Evolutionary conservation across 1,139 yeast species (phyloP).

Genomic region (Entelexis sorbosivorans): DNA sequence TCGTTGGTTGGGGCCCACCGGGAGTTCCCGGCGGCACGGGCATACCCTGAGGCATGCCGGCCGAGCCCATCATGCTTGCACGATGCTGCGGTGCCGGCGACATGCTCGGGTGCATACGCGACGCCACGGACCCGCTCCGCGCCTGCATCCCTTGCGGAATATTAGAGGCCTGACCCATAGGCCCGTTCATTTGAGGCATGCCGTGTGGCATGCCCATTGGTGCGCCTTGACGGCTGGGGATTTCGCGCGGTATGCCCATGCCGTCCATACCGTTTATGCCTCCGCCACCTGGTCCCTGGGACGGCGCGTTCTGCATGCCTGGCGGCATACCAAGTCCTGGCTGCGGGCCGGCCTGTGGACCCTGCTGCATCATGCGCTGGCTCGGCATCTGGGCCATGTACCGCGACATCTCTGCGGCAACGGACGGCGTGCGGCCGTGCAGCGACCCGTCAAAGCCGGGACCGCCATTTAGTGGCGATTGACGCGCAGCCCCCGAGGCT

Average conservation of each 20-base stretch:
- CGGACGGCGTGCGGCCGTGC: constrained; percentile 7
- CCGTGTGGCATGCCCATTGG: no score
- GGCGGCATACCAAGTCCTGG: neutral
- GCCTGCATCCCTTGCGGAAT: neutral
- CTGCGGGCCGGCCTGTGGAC: neutral
- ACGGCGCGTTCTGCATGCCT: neutral
- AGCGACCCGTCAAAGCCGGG: neutral
- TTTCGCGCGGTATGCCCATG: no score
- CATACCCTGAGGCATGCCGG: neutral
- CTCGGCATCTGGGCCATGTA: constrained; percentile 5
- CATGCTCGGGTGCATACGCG: constrained; percentile 1
- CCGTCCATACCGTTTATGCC: no score
- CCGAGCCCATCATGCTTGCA: constrained; percentile 1
- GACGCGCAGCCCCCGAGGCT: neutral
- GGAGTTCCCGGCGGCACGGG: neutral
- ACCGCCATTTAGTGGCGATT: neutral
- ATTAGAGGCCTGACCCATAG: no score
- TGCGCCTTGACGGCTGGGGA: no score
- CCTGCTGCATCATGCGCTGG: constrained; percentile 4
- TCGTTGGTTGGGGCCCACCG: neutral
- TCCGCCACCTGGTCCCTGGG: no score
- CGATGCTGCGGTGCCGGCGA: neutral
- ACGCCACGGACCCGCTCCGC: neutral
- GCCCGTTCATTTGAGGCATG: no score
- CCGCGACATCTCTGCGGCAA: constrained; percentile 5